phyloP scores from a whole-genome alignment of 441 rosid genomes.

The Arabidopsis hybrid region DNA sequence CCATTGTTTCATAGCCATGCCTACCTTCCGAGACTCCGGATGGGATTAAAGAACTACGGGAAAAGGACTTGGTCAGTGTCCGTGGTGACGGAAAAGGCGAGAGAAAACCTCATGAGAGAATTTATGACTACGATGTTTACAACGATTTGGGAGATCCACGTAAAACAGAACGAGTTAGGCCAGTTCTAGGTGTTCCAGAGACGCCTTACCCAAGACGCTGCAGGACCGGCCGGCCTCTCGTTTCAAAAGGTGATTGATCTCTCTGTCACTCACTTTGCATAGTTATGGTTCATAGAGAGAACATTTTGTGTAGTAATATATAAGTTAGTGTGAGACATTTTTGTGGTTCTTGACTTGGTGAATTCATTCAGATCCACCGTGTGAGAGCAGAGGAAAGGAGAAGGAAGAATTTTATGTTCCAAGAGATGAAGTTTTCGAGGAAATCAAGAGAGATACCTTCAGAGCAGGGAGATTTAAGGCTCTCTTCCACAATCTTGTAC shows the following conservation, averaged over 20 bases:
- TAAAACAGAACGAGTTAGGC: constrained; percentile 64
- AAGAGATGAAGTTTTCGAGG: constrained; percentile 91
- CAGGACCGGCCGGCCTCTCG: constrained; percentile 83
- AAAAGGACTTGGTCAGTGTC: constrained; percentile 66
- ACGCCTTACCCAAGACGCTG: constrained; percentile 94
- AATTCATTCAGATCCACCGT: constrained; percentile 58
- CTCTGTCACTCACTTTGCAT: constrained; percentile 10
- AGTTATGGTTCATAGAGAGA: background rate
- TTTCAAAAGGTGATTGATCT: constrained; percentile 59
- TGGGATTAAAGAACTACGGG: constrained; percentile 78
- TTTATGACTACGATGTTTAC: constrained; percentile 82
- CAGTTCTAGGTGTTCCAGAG: constrained; percentile 64
- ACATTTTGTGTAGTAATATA: no score
- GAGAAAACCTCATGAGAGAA: constrained; percentile 74
- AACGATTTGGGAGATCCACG: constrained; percentile 93
- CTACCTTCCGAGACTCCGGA: constrained; percentile 77
- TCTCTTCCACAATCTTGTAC: constrained; percentile 89
- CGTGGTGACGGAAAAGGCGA: constrained; percentile 81
- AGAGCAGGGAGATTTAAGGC: constrained; percentile 89
- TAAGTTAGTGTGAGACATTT: no score
- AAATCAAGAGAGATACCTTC: constrained; percentile 83
- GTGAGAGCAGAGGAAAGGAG: constrained; percentile 83
- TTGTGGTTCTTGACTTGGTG: constrained; percentile 25
- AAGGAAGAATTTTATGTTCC: constrained; percentile 91
- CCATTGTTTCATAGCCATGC: constrained; percentile 57